Conservation (phyloP, 805 yeast species). For the Zygotorulaspora chibaensis region DNA sequence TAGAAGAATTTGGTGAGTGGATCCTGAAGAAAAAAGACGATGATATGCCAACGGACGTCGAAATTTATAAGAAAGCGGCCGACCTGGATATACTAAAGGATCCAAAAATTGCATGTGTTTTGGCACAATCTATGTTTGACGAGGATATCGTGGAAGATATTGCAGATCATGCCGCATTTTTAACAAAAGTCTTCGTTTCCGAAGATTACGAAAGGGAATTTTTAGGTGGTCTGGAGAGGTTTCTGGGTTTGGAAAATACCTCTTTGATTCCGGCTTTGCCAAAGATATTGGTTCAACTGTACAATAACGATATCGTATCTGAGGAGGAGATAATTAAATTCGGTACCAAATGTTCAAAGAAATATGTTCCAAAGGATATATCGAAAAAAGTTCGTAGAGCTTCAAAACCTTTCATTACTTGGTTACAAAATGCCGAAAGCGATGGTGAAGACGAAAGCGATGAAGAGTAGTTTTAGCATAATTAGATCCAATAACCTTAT, state of each 20-base stretch:
- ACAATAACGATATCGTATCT: slow-evolving; percentile 76
- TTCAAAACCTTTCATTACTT: slow-evolving; percentile 89
- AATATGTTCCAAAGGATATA: slow-evolving; percentile 85
- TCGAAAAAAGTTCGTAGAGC: slow-evolving; percentile 94
- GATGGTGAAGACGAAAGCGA: slow-evolving; percentile 56
- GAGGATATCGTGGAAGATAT: slow-evolving; percentile 71
- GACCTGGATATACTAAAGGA: slow-evolving; percentile 70
- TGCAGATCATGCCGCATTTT: slow-evolving; percentile 73
- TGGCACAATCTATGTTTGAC: slow-evolving; percentile 85
- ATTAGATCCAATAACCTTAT: too few relatives aligned
- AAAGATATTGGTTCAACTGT: slow-evolving; percentile 73
- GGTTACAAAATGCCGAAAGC: slow-evolving; percentile 93
- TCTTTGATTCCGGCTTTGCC: slow-evolving; percentile 69
- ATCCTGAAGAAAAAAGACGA: slow-evolving; percentile 47
- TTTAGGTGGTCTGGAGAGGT: slow-evolving; percentile 93
- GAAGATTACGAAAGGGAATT: slow-evolving; percentile 78
- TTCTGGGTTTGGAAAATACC: slow-evolving; percentile 77
- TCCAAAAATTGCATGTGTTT: slow-evolving; percentile 78
- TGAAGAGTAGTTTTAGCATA: slow-evolving; percentile 3
- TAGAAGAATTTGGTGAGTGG: slow-evolving; percentile 89
- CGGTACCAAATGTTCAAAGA: slow-evolving; percentile 87
- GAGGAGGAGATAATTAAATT: slow-evolving; percentile 79
- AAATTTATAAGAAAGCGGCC: slow-evolving; percentile 82
- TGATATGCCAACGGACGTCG: slow-evolving; percentile 76
- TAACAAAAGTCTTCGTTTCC: slow-evolving; percentile 62